Percentiles rank a stretch among this genome's conserved stretches.
phyloP scores from a whole-genome alignment of 768 basidiomycete genomes.

The Mycena leptocephala region DNA sequence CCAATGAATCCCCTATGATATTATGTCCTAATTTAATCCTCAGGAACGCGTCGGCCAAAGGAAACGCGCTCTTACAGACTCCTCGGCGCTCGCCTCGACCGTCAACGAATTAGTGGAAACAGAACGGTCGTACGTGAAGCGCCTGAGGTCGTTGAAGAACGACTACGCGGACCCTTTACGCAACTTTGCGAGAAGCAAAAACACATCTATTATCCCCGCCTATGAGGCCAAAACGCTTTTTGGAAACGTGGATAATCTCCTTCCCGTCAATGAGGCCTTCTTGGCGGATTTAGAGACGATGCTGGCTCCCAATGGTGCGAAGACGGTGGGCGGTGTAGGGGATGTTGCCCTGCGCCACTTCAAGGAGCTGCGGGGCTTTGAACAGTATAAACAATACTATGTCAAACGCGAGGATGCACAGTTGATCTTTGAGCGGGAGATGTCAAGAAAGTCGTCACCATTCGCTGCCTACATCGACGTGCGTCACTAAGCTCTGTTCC shows the following conservation, averaged over 20 bases:
- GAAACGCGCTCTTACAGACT: constrained; percentile 76
- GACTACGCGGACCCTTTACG: constrained; percentile 95
- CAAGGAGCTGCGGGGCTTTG: constrained; percentile 87
- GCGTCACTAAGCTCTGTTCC: constrained; percentile 47
- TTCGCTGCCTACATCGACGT: constrained; percentile 94
- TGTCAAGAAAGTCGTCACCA: constrained; percentile 83
- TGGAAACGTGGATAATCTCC: constrained; percentile 91
- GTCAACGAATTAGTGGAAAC: constrained; percentile 92
- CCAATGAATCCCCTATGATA: constrained; percentile 3
- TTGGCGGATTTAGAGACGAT: constrained; percentile 88
- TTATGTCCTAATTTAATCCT: constrained; percentile 8
- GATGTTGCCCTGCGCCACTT: constrained; percentile 92
- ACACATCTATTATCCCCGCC: constrained; percentile 88
- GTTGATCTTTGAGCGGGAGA: constrained; percentile 87
- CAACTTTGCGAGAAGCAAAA: constrained; percentile 86
- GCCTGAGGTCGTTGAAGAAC: constrained; percentile 85
- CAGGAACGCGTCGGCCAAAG: constrained; percentile 62
- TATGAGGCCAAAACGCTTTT: constrained; percentile 97
- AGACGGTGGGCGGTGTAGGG: constrained; percentile 78
- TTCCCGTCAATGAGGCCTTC: constrained; percentile 93
- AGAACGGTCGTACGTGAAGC: constrained; percentile 90
- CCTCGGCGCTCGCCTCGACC: constrained; percentile 78
- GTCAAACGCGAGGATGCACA: constrained; percentile 95
- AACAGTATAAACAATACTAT: constrained; percentile 94
- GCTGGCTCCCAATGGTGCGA: constrained; percentile 72